phyloP scores from a whole-genome alignment of 805 yeast species.

The Lachancea fermentati region DNA sequence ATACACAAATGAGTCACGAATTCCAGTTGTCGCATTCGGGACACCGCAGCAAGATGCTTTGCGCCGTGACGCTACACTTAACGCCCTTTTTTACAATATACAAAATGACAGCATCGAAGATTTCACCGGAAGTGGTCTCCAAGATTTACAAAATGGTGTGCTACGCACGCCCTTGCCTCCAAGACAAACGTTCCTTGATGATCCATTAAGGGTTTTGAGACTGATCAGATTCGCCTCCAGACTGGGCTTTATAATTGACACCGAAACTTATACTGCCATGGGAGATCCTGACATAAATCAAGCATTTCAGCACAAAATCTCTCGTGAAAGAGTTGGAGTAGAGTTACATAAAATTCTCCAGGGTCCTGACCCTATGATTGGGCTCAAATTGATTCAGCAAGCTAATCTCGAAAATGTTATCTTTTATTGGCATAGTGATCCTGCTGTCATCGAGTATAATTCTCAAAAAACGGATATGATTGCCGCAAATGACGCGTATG shows the following conservation, averaged over 20 bases:
- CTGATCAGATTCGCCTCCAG: conserved; percentile 81
- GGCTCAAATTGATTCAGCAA: conserved; percentile 51
- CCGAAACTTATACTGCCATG: conserved; percentile 61
- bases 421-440: conserved; percentile 39
- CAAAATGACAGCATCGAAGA: conserved; percentile 70
- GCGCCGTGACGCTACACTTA: conserved; percentile 92
- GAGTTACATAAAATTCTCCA: conserved; percentile 74
- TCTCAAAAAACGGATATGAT: conserved; percentile 11
- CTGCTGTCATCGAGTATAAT: conserved; percentile 20
- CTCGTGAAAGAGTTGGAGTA: conserved; percentile 84
- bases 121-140: conserved; percentile 67
- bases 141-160: conserved; percentile 64
- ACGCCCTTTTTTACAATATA: conserved; percentile 86
- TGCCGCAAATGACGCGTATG: conserved; percentile 5
- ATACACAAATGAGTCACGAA: conserved; percentile 76
- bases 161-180: conserved; percentile 88
- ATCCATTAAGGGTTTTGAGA: conserved; percentile 85
- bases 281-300: conserved; percentile 45
- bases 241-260: conserved; percentile 62
- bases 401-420: conserved; percentile 53
- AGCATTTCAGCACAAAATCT: conserved; percentile 66
- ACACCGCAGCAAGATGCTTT: conserved; percentile 89
- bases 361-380: conserved; percentile 58
- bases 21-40: conserved; percentile 81
- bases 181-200: conserved; percentile 80